Conservation (phyloP, 345 rosid species). For the Syzygium aqueum region DNA sequence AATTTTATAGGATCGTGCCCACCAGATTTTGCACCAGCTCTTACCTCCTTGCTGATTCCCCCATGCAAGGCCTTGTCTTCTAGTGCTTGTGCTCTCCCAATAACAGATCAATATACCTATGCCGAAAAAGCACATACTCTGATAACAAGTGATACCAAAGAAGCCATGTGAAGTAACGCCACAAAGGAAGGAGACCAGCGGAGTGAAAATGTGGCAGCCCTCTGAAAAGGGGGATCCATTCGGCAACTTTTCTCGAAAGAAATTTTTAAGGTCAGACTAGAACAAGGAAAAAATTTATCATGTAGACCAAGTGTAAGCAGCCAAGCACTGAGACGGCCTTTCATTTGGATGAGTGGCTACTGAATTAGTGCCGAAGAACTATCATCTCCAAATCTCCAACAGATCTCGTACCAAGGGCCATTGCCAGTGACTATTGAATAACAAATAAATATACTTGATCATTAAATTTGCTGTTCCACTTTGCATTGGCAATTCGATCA, state of each 20-base stretch:
- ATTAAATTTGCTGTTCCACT: conserved; percentile 1
- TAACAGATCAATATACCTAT: conserved; percentile 90
- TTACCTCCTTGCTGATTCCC: conserved; percentile 87
- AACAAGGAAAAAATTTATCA: neutral
- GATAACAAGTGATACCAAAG: neutral
- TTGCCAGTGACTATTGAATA: neutral
- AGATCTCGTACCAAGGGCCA: neutral
- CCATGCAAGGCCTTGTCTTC: conserved; percentile 87
- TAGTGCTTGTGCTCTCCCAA: conserved; percentile 94
- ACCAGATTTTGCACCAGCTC: neutral
- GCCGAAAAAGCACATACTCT: neutral
- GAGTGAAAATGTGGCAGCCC: too few relatives aligned
- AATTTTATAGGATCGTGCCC: neutral
- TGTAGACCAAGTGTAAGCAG: neutral
- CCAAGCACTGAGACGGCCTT: neutral
- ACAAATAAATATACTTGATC: neutral
- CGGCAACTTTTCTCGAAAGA: neutral
- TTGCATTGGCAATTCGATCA: conserved; percentile 83
- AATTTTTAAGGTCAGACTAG: neutral
- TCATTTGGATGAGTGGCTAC: neutral
- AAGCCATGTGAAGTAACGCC: neutral
- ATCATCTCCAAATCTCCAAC: neutral
- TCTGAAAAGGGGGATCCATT: too few relatives aligned
- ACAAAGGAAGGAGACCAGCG: neutral
- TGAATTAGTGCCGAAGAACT: neutral